Conservation (phyloP, 345 rosid genomes). For the Brassica cretica region DNA sequence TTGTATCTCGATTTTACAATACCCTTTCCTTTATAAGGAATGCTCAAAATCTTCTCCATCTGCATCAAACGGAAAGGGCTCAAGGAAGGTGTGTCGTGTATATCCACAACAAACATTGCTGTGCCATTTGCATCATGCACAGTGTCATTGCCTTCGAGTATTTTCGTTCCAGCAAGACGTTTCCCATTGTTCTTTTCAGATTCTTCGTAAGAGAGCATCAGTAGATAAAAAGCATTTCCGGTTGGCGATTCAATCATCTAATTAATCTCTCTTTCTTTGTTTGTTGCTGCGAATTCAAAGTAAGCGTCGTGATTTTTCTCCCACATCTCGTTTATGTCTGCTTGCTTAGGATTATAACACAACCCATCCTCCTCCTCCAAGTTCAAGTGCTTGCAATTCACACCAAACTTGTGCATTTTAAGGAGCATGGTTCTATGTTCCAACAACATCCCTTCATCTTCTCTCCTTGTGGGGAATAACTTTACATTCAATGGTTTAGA, state of each 20-base stretch:
- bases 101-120: constrained; percentile 62
- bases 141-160: constrained; percentile 61
- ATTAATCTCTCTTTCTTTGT: constrained; percentile 58
- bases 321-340: constrained; percentile 43
- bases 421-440: constrained; percentile 71
- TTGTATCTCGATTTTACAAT: constrained; percentile 22
- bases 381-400: constrained; percentile 32
- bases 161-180: constrained; percentile 66
- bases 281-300: constrained; percentile 45
- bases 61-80: constrained; percentile 67
- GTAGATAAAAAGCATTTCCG: constrained; percentile 62
- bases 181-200: constrained; percentile 47
- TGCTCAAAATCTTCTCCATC: constrained; percentile 51
- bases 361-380: constrained; percentile 38
- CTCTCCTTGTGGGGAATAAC: constrained; percentile 56
- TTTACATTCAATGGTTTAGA: constrained; percentile 53
- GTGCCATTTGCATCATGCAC: constrained; percentile 86
- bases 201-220: constrained; percentile 75
- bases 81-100: constrained; percentile 35
- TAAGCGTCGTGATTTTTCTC: constrained; percentile 46
- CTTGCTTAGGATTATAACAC: constrained; percentile 46
- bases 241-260: constrained; percentile 50
- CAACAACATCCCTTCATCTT: constrained; percentile 47
- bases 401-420: constrained; percentile 48
- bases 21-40: constrained; percentile 60